phyloP scores from a whole-genome alignment of 2,329 filamentous ascomycete species.

The Tricladium varicosporioides region DNA sequence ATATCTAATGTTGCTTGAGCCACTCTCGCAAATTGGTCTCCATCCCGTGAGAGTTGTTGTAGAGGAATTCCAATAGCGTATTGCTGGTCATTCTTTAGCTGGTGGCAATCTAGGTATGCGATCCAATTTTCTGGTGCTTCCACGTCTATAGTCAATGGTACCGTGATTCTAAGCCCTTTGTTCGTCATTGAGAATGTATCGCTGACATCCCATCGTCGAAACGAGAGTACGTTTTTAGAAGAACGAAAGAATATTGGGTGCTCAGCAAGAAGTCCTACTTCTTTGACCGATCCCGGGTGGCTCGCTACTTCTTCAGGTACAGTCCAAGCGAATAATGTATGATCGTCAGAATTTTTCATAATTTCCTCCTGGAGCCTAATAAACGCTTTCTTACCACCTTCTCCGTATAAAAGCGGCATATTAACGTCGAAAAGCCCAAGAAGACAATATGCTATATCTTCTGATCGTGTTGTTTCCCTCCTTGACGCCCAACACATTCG shows the following conservation, averaged over 20 bases:
- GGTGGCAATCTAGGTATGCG: neutral
- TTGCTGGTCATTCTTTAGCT: neutral
- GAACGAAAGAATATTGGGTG: neutral
- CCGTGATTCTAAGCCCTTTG: neutral
- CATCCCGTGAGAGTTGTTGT: neutral
- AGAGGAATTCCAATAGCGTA: neutral
- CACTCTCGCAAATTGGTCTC: conserved; percentile 2
- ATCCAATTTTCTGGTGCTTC: too few relatives aligned
- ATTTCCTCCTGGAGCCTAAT: conserved; percentile 17
- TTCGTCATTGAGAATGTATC: conserved; percentile 4
- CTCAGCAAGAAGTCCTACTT: neutral
- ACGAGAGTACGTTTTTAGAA: neutral
- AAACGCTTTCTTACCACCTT: conserved; percentile 29
- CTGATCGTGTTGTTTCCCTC: conserved; percentile 29
- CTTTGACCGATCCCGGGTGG: neutral
- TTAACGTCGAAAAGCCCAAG: conserved; percentile 33
- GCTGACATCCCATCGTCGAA: conserved; percentile 2
- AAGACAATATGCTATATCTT: conserved; percentile 30
- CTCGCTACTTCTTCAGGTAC: neutral
- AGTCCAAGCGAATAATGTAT: conserved; percentile 35
- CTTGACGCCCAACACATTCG: conserved; percentile 37
- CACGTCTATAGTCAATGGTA: neutral
- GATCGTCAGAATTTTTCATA: conserved; percentile 31
- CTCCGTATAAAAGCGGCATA: conserved; percentile 35
- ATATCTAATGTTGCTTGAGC: too few relatives aligned